phyloP scores from a whole-genome alignment of 495 filamentous ascomycete species.

The Penicillium simplicissimum region DNA sequence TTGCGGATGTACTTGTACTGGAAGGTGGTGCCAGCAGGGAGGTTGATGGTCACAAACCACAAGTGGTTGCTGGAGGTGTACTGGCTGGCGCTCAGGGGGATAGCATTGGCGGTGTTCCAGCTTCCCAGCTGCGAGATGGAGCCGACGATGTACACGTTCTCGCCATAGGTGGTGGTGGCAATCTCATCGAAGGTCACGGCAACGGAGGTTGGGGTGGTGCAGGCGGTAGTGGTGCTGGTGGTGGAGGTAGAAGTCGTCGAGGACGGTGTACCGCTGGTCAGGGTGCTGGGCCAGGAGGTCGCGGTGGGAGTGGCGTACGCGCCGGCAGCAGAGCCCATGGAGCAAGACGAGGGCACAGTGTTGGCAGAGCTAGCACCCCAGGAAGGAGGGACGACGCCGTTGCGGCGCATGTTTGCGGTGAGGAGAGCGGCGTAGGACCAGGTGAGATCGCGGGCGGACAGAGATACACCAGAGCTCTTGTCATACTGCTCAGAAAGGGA shows the following conservation, averaged over 20 bases:
- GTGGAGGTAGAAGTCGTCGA: conserved; percentile 18
- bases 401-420: conserved; percentile 50
- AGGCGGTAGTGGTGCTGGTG: conserved; percentile 38
- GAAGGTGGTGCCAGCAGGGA: conserved; percentile 55
- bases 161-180: conserved; percentile 55
- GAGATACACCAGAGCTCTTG: conserved; percentile 47
- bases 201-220: conserved; percentile 48
- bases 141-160: conserved; percentile 61
- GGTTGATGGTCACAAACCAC: conserved; percentile 55
- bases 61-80: conserved; percentile 58
- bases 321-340: conserved; percentile 52
- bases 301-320: conserved; percentile 58
- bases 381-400: conserved; percentile 52
- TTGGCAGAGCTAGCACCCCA: conserved; percentile 54
- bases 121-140: conserved; percentile 54
- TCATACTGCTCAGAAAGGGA: conserved; percentile 62
- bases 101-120: conserved; percentile 53
- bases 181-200: conserved; percentile 60
- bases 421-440: conserved; percentile 56
- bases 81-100: conserved; percentile 52
- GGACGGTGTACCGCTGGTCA: conserved; percentile 41
- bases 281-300: conserved; percentile 55
- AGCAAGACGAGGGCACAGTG: conserved; percentile 56
- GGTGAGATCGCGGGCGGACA: conserved; percentile 56
- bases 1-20: conserved; percentile 71